A percentile compares a stretch with the other conserved stretches of the same genome.
Evolutionary conservation across 805 yeast species (phyloP).

Genomic region (Candida ipomoeae): DNA sequence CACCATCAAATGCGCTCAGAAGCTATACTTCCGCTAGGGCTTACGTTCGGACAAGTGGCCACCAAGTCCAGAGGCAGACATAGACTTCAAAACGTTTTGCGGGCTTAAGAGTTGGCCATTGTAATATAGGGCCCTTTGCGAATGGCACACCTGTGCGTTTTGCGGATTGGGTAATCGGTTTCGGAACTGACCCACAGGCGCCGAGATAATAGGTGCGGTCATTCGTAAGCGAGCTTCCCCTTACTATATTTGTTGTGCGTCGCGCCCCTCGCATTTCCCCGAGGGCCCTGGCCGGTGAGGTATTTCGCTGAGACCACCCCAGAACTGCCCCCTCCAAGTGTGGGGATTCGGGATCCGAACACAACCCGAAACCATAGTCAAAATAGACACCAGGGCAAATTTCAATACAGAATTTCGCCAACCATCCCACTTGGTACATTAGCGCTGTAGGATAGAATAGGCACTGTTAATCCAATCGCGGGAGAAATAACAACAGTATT

Average conservation of each 20-base stretch:
- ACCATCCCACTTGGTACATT: neutral
- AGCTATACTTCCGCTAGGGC: neutral
- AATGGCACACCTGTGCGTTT: neutral
- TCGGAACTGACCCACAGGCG: neutral
- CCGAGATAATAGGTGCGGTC: constrained; percentile 1
- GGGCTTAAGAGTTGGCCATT: neutral
- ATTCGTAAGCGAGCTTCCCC: constrained; percentile 1
- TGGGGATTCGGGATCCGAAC: no score
- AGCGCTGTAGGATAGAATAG: neutral
- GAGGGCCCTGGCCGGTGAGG: neutral
- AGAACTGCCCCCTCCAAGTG: neutral
- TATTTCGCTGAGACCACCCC: neutral
- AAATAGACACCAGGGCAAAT: neutral
- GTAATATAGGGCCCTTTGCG: neutral
- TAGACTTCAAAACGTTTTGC: neutral
- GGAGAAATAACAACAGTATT: constrained; percentile 4
- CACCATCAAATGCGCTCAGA: neutral
- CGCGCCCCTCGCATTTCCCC: constrained; percentile 2
- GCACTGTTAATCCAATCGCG: constrained; percentile 4
- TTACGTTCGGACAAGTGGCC: neutral
- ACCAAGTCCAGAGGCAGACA: neutral
- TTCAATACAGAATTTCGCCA: neutral
- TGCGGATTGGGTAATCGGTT: neutral
- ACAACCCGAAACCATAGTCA: neutral
- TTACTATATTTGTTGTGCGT: constrained; percentile 2